These are phyloP conservation scores for Prunus mongolica DNA, from an alignment of 306 rosid species.

Conservation along the genomic window DNA sequence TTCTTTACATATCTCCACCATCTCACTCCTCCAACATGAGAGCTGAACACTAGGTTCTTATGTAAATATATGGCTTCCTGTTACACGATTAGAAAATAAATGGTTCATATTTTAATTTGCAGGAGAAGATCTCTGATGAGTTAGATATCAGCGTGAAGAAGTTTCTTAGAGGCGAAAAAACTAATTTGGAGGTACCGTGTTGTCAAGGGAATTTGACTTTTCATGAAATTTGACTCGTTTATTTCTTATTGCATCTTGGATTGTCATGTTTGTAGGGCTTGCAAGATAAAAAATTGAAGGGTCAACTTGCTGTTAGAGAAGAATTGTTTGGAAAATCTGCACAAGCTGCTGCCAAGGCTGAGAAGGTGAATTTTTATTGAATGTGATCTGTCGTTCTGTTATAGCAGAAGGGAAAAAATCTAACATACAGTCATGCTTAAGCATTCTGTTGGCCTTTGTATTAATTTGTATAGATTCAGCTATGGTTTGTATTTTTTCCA, in stretches of 20 bases:
- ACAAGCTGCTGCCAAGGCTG: constrained; percentile 69
- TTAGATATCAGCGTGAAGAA: constrained; percentile 51
- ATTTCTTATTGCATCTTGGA: neutral
- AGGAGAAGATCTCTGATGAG: constrained; percentile 64
- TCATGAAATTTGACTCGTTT: neutral
- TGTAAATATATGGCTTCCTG: neutral
- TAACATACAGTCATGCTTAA: neutral
- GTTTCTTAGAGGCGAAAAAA: constrained; percentile 75
- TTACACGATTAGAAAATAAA: neutral
- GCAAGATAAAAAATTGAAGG: constrained; percentile 70
- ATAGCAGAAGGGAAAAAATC: neutral
- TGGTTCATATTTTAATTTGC: constrained; percentile 11
- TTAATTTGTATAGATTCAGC: neutral
- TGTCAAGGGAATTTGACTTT: neutral
- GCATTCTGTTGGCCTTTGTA: neutral
- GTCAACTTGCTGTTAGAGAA: constrained; percentile 65
- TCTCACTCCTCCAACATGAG: neutral
- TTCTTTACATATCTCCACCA: neutral
- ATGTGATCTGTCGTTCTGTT: neutral
- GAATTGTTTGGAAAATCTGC: constrained; percentile 59
- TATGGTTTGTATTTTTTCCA: neutral
- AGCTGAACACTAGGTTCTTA: neutral
- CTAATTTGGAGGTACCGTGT: constrained; percentile 54
- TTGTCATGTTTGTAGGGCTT: constrained; percentile 41
- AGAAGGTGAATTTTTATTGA: constrained; percentile 46